Percentiles rank a stretch among this genome's conserved stretches.
Evolutionary conservation across 202 grass and related monocot genomes (phyloP).

Genomic region (Eragrostis tef): DNA sequence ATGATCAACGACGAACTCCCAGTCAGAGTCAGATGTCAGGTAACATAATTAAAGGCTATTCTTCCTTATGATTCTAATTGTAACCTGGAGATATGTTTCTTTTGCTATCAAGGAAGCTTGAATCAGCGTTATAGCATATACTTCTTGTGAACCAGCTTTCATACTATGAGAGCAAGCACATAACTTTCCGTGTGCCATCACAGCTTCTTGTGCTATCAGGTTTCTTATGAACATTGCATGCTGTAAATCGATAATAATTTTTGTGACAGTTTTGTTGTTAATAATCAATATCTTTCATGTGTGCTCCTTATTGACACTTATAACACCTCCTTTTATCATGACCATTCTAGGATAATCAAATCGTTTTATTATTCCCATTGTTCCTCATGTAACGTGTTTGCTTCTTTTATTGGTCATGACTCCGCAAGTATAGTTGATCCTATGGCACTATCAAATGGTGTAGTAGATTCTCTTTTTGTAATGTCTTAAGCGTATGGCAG

Average conservation of each 20-base stretch:
- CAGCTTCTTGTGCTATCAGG: not conserved
- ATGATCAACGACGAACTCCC: slow-evolving; percentile 51
- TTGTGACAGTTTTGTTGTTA: not conserved
- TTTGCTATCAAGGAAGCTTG: not conserved
- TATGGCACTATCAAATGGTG: not conserved
- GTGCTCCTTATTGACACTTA: not conserved
- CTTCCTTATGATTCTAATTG: slow-evolving; percentile 22
- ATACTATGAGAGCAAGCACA: not conserved
- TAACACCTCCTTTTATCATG: not conserved
- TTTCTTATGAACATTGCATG: not conserved
- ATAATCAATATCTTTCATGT: not conserved
- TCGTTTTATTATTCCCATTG: not conserved
- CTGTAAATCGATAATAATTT: not conserved
- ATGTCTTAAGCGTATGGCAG: too few species aligned
- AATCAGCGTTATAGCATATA: not conserved
- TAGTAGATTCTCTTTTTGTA: too few species aligned
- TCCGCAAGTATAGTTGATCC: not conserved
- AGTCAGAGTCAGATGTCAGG: slow-evolving; percentile 53
- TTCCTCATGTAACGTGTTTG: not conserved
- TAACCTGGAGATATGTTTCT: slow-evolving; percentile 5
- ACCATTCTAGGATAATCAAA: not conserved
- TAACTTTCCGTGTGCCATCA: not conserved
- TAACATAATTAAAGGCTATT: slow-evolving; percentile 37
- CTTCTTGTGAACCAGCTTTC: not conserved
- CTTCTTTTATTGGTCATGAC: not conserved